Evolutionary conservation across 306 rosid genomes (phyloP).

Genomic region (Quillaja saponaria): DNA sequence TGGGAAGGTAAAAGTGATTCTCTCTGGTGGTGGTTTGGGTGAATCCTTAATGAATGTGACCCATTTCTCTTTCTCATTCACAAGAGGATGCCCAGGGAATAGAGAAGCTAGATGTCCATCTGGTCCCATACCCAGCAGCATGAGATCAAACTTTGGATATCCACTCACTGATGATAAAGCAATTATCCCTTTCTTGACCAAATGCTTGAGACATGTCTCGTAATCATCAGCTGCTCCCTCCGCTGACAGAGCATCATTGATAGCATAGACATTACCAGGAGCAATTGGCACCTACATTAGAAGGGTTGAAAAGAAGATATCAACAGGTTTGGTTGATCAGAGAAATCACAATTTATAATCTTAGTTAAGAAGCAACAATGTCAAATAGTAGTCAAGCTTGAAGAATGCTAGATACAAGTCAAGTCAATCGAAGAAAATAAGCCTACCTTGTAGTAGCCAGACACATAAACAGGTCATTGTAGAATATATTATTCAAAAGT

Average conservation of each 20-base stretch:
- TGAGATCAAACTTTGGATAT: conserved; percentile 60
- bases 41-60: conserved; percentile 54
- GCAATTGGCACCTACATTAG: conserved; percentile 43
- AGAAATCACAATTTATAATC: not conserved
- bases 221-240: conserved; percentile 69
- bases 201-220: conserved; percentile 46
- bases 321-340: not conserved
- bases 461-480: too few relatives aligned
- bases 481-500: too few relatives aligned
- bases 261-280: conserved; percentile 48
- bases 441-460: too few relatives aligned
- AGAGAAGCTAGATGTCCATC: conserved; percentile 71
- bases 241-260: conserved; percentile 53
- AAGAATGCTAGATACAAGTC: too few relatives aligned
- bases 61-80: conserved; percentile 55
- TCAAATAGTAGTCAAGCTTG: too few relatives aligned
- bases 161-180: conserved; percentile 39
- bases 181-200: conserved; percentile 38
- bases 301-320: not conserved
- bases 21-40: conserved; percentile 64
- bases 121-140: conserved; percentile 69
- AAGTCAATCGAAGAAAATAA: too few relatives aligned
- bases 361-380: too few relatives aligned
- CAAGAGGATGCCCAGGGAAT: conserved; percentile 61
- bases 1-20: conserved; percentile 56